Evolutionary conservation across 192 early-diverging fungal genomes (phyloP).

Genomic region (Linnemannia hyalina): DNA sequence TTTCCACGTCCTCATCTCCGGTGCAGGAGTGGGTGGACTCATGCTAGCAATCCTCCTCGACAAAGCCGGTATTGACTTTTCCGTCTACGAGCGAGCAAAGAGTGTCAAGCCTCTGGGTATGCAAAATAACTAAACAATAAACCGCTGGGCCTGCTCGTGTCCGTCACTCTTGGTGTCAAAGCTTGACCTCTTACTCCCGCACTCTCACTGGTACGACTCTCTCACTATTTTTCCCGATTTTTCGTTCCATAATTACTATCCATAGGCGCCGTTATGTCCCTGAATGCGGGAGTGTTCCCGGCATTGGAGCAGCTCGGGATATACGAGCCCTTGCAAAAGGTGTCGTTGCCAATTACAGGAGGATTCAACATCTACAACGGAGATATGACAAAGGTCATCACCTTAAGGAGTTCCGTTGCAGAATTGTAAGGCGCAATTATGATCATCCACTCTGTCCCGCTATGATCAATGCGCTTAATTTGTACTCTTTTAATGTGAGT

Average conservation of each 20-base stretch:
- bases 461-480: too few species aligned
- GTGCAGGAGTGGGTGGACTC: neutral
- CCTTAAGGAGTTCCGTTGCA: too few species aligned
- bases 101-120: neutral
- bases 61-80: neutral
- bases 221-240: neutral
- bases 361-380: neutral
- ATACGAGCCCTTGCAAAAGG: neutral
- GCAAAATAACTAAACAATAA: neutral
- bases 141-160: too few species aligned
- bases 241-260: neutral
- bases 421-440: too few species aligned
- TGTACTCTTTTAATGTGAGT: too few species aligned
- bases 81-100: neutral
- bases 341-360: neutral
- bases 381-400: neutral
- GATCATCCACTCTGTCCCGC: too few species aligned
- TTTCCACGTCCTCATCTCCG: neutral
- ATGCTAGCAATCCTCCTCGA: neutral
- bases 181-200: too few species aligned
- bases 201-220: neutral
- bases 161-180: too few species aligned
- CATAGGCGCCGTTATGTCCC: constrained; percentile 2
- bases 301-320: constrained; percentile 6
- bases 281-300: neutral